Evolutionary conservation across 2,329 filamentous ascomycete genomes (phyloP).

Genomic region (Gnomoniopsis smithogilvyi): DNA sequence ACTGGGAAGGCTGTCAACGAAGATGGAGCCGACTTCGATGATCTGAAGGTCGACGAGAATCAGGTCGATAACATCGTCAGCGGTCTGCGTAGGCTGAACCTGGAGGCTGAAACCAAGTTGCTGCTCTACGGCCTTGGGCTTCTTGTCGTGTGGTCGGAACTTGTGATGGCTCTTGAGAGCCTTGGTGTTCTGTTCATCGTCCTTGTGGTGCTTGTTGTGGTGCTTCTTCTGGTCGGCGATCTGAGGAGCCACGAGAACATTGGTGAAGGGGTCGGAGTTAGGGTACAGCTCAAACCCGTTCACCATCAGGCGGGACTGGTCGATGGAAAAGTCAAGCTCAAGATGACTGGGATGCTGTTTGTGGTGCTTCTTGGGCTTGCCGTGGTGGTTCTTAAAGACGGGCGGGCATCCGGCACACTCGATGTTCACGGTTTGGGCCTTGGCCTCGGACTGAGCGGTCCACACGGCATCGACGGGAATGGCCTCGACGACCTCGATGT

Average conservation of each 20-base stretch:
- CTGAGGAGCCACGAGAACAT: conserved; percentile 43
- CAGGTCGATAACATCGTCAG: conserved; percentile 49
- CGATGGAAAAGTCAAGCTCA: conserved; percentile 52
- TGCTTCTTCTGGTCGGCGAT: conserved; percentile 31
- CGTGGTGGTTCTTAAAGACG: conserved; percentile 26
- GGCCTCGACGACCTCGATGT: conserved; percentile 39
- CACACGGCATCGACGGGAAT: conserved; percentile 24
- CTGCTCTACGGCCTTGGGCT: conserved; percentile 24
- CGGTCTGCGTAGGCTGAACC: conserved; percentile 40
- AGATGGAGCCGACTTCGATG: conserved; percentile 55
- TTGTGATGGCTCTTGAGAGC: conserved; percentile 22
- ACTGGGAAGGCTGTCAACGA: conserved; percentile 50
- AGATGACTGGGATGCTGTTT: conserved; percentile 37
- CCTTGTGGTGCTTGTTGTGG: conserved; percentile 27
- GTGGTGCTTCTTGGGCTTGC: conserved; percentile 23
- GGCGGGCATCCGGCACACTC: conserved; percentile 53
- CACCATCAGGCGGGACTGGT: conserved; percentile 47
- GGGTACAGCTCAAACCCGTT: conserved; percentile 62
- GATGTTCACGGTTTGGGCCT: conserved; percentile 42
- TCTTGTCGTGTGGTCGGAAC: conserved; percentile 18
- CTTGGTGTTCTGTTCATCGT: conserved; percentile 19
- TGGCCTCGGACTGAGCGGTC: not conserved
- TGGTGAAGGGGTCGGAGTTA: conserved; percentile 41
- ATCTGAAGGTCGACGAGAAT: conserved; percentile 55
- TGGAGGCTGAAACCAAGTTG: conserved; percentile 48